Evolutionary conservation across 2,329 filamentous ascomycete genomes (phyloP).

Genomic region (Stachybotrys chartarum): DNA sequence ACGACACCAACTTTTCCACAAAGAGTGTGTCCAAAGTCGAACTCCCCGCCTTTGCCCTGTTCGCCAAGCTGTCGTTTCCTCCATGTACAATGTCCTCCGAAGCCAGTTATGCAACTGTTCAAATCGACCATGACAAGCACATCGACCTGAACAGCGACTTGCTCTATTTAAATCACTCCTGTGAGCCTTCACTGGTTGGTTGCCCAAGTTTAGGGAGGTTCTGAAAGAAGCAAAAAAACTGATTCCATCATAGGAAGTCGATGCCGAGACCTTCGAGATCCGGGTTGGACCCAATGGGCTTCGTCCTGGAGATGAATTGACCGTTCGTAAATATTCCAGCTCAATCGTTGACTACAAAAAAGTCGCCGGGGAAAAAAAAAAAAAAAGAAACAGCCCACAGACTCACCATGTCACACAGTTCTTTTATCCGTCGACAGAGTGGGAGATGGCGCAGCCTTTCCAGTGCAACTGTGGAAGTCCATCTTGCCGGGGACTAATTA

Average conservation of each 20-base stretch:
- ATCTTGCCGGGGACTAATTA: conserved; percentile 54
- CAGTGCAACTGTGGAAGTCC: conserved; percentile 53
- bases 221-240: conserved; percentile 4
- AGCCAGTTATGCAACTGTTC: conserved; percentile 58
- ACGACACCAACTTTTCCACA: conserved; percentile 47
- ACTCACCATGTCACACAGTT: conserved; percentile 34
- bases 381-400: too few relatives aligned
- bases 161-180: conserved; percentile 62
- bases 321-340: conserved; percentile 26
- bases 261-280: conserved; percentile 48
- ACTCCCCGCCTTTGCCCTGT: conserved; percentile 56
- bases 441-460: conserved; percentile 67
- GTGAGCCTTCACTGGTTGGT: conserved; percentile 57
- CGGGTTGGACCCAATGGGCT: conserved; percentile 51
- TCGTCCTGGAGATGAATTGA: conserved; percentile 48
- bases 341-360: too few relatives aligned
- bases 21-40: conserved; percentile 50
- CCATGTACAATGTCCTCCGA: conserved; percentile 48
- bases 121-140: conserved; percentile 48
- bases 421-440: conserved; percentile 72
- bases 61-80: conserved; percentile 59
- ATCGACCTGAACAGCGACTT: conserved; percentile 59
- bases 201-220: neutral
- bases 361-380: too few relatives aligned
- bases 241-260: conserved; percentile 31